Conservation (phyloP, 331 rosid species). For the Acacia concinna region DNA sequence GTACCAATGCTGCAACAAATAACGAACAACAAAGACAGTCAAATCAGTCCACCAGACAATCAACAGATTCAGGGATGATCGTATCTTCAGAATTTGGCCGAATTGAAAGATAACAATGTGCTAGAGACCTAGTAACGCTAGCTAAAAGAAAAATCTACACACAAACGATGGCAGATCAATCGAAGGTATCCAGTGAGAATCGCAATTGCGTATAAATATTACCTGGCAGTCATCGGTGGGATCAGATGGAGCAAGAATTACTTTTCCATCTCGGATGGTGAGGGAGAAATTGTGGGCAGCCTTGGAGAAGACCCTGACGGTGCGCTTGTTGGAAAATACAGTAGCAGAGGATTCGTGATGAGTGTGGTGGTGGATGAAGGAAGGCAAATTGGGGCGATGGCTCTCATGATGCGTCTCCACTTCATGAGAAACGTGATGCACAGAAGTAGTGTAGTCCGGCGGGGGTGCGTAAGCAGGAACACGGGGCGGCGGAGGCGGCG, state of each 20-base stretch:
- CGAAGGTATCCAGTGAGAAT: not conserved
- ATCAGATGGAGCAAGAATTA: slow-evolving; percentile 57
- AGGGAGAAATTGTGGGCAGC: slow-evolving; percentile 59
- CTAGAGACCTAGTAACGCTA: not conserved
- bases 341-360: slow-evolving; percentile 15
- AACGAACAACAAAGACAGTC: not conserved
- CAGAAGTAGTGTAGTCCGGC: slow-evolving; percentile 9
- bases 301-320: slow-evolving; percentile 50
- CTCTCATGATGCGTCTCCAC: slow-evolving; percentile 16
- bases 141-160: not conserved
- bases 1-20: slow-evolving; percentile 73
- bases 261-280: slow-evolving; percentile 52
- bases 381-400: slow-evolving; percentile 31
- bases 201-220: not conserved
- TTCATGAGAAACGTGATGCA: slow-evolving; percentile 44
- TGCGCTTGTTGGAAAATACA: slow-evolving; percentile 37
- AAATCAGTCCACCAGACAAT: not conserved
- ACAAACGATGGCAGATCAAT: not conserved
- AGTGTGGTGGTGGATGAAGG: slow-evolving; percentile 35
- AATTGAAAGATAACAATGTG: not conserved
- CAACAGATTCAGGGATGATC: not conserved
- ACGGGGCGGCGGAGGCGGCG: slow-evolving; percentile 9
- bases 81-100: not conserved
- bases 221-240: slow-evolving; percentile 60
- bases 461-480: slow-evolving; percentile 26